Conservation (phyloP, 176 grass and related monocot species). For the Zea luxurians region DNA sequence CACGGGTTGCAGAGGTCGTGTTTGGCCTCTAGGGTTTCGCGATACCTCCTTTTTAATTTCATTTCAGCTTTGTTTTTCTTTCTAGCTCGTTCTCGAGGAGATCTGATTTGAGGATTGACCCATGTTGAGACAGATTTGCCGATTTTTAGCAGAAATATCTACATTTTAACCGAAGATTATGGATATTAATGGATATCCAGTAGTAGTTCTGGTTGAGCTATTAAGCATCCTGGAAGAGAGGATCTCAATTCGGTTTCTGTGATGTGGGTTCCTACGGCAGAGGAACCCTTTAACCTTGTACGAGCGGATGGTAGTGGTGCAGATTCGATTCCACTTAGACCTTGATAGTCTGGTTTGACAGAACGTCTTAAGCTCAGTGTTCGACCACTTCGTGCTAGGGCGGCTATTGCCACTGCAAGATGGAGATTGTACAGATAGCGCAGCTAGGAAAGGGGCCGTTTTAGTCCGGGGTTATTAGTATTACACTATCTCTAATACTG, state of each 20-base stretch:
- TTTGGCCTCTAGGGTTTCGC: conserved; percentile 50
- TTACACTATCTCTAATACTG: not conserved
- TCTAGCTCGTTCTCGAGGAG: not conserved
- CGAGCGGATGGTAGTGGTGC: not conserved
- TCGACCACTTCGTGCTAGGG: not conserved
- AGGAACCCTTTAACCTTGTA: not conserved
- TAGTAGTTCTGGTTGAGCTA: conserved; percentile 16
- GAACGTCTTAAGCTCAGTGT: not conserved
- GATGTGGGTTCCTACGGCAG: not conserved
- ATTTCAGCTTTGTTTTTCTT: conserved; percentile 3
- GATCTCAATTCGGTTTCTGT: not conserved
- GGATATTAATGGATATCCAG: not conserved
- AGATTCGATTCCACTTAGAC: not conserved
- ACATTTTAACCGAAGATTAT: not conserved
- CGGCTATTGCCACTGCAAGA: not conserved
- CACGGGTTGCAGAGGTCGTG: not conserved
- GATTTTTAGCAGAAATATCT: conserved; percentile 4
- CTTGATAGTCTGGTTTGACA: conserved; percentile 12
- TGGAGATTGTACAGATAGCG: not conserved
- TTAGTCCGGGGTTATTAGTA: not conserved
- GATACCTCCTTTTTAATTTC: not conserved
- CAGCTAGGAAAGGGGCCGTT: not conserved
- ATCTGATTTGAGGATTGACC: conserved; percentile 9
- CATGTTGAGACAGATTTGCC: not conserved
- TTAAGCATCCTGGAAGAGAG: conserved; percentile 8